Evolutionary conservation across 2,329 filamentous ascomycete genomes (phyloP).

Genomic region (Xylariaceae sp.): DNA sequence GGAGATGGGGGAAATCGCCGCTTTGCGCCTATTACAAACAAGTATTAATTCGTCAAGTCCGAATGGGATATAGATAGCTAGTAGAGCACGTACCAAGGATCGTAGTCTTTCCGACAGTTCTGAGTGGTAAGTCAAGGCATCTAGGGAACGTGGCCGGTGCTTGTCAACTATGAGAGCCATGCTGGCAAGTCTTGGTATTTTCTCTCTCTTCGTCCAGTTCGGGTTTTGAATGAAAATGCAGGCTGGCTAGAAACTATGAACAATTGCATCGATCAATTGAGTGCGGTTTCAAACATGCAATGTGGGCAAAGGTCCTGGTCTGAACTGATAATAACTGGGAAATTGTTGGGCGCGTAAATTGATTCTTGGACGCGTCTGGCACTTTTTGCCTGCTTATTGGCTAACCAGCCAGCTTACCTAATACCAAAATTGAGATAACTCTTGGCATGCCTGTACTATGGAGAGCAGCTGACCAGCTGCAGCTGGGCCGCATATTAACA

Average conservation of each 20-base stretch:
- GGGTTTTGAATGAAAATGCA: not conserved
- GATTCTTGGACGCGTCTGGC: constrained; percentile 25
- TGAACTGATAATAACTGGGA: no score
- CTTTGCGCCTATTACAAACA: constrained; percentile 73
- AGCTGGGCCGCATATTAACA: no score
- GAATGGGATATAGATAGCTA: not conserved
- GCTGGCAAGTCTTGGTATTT: constrained; percentile 12
- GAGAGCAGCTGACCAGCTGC: no score
- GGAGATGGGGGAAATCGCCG: constrained; percentile 94
- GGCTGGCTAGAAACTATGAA: no score
- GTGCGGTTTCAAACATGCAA: no score
- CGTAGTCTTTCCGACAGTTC: constrained; percentile 83
- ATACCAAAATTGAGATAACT: no score
- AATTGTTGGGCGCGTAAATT: constrained; percentile 30
- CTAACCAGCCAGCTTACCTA: no score
- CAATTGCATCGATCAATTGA: no score
- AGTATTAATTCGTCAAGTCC: not conserved
- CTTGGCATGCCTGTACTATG: no score
- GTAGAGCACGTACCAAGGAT: constrained; percentile 62
- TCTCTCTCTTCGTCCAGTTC: not conserved
- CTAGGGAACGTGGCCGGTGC: constrained; percentile 67
- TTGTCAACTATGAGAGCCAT: constrained; percentile 71
- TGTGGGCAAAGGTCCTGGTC: no score
- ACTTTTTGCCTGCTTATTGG: no score
- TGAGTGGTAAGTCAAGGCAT: constrained; percentile 77